Evolutionary conservation across 2,329 filamentous ascomycete species (phyloP), one percentile per base, ranked within the genome.

Genomic region (Diaporthe batatas): DNA sequence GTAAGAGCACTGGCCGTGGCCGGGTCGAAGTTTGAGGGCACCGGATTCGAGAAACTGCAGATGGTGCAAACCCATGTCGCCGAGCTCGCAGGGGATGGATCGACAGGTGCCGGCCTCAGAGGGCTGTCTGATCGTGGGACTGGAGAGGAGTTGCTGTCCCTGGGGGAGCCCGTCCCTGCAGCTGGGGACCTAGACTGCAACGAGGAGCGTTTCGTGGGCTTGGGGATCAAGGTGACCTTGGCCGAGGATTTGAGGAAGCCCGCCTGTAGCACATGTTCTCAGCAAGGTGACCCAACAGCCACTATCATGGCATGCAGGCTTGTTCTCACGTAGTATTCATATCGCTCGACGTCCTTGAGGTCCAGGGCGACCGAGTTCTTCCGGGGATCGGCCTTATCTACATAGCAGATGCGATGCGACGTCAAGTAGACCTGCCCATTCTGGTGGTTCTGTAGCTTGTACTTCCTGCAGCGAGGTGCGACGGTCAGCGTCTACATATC

Each of bases 361-460:
- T 98, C 93, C 70, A 99, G 87, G 21, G 94, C 93, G 42, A 95
- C 89, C 0, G 95, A 98, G 81, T 94, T 91, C 80, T 93, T 93
- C 75, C 96, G 90, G 21, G 96, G 95, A 75, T 98, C 93, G 42
- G 91, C 88, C 79, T 95, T 93, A 80, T 98, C 95, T 76, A 99
- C 94, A 81, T 98, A 99, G 85, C 96, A 99, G 75, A 94, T 91
- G 69, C 96, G 93, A 83, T 98, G 96, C 11, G 96, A 98, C 23
- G 96, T 99, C 83, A 99, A 83, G 81, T 99, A 99, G 71, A 96
- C 94, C 84, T 98, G 95, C 68, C 96, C 96, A 85, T 98, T 94
- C 81, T 99, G 96, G 77, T 97, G 94, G 79, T 95, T 91, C 47
- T 94, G 93, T 70, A 99, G 92, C 85, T 99, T 99, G 86, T 92